These are phyloP conservation scores for Decorospora gaudefroyi DNA, from an alignment of 2,329 filamentous ascomycete species.

Conservation along the genomic window DNA sequence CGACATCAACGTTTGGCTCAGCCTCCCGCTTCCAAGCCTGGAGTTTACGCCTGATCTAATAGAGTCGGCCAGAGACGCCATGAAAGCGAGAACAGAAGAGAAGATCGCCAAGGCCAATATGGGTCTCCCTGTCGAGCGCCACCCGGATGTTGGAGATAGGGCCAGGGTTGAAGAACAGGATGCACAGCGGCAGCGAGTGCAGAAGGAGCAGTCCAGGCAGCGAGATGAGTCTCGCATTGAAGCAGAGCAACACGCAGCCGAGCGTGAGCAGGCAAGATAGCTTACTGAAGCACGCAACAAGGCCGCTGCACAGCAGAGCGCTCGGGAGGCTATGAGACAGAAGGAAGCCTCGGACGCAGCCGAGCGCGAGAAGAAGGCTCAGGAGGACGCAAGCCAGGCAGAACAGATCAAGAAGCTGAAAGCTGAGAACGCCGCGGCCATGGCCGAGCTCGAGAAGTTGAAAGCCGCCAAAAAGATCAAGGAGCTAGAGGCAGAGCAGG, in stretches of 20 bases:
- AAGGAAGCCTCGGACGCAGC: not conserved
- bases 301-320: not conserved
- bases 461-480: not conserved
- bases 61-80: not conserved
- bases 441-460: not conserved
- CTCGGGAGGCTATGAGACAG: not conserved
- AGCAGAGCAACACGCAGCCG: not conserved
- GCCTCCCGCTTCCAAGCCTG: not conserved
- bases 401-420: not conserved
- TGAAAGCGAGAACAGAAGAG: not conserved
- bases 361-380: not conserved
- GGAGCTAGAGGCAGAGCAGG: not conserved
- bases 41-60: not conserved
- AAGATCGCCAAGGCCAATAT: not conserved
- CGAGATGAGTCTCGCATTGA: not conserved
- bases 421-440: too few species aligned
- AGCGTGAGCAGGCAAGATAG: not conserved
- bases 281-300: not conserved
- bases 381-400: not conserved
- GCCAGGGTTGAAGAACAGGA: not conserved
- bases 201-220: not conserved
- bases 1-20: conserved; percentile 12
- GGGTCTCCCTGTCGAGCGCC: not conserved
- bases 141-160: not conserved
- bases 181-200: not conserved